These are phyloP conservation scores for Aurifilum marmelostoma DNA, from an alignment of 2,329 filamentous ascomycete species.

Conservation along the genomic window DNA sequence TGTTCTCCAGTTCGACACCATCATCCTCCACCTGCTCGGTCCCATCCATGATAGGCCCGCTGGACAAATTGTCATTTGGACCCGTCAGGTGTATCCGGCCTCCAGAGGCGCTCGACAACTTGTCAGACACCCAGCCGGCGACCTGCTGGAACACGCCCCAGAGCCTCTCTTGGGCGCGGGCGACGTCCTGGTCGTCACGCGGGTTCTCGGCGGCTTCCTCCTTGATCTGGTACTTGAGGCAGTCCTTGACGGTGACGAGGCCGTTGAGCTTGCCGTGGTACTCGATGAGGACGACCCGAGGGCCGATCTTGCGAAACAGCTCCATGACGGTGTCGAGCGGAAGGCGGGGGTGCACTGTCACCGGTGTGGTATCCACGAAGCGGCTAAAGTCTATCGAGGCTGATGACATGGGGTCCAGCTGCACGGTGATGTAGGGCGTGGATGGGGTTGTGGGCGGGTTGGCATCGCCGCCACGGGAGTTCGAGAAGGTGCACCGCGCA, in stretches of 20 bases:
- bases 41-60: slow-evolving; percentile 51
- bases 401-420: slow-evolving; percentile 28
- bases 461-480: slow-evolving; percentile 39
- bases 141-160: slow-evolving; percentile 61
- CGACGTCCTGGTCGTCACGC: slow-evolving; percentile 58
- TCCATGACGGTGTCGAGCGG: slow-evolving; percentile 98
- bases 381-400: slow-evolving; percentile 76
- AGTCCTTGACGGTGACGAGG: slow-evolving; percentile 95
- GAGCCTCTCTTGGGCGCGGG: slow-evolving; percentile 65
- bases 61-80: slow-evolving; percentile 41
- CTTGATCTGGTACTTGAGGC: slow-evolving; percentile 96
- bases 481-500: slow-evolving; percentile 74
- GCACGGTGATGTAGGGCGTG: slow-evolving; percentile 52
- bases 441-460: slow-evolving; percentile 35
- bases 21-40: slow-evolving; percentile 54
- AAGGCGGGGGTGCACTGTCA: slow-evolving; percentile 87
- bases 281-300: slow-evolving; percentile 89
- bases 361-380: slow-evolving; percentile 86
- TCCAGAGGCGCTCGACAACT: slow-evolving; percentile 55
- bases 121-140: slow-evolving; percentile 62
- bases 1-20: slow-evolving; percentile 28
- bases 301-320: slow-evolving; percentile 96
- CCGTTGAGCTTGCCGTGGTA: slow-evolving; percentile 82
- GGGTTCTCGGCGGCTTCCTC: slow-evolving; percentile 83
- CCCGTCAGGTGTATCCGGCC: slow-evolving; percentile 59